Base-by-base conservation (phyloP, 2,329 filamentous ascomycete genomes). In the Colletotrichum liriopes region DNA sequence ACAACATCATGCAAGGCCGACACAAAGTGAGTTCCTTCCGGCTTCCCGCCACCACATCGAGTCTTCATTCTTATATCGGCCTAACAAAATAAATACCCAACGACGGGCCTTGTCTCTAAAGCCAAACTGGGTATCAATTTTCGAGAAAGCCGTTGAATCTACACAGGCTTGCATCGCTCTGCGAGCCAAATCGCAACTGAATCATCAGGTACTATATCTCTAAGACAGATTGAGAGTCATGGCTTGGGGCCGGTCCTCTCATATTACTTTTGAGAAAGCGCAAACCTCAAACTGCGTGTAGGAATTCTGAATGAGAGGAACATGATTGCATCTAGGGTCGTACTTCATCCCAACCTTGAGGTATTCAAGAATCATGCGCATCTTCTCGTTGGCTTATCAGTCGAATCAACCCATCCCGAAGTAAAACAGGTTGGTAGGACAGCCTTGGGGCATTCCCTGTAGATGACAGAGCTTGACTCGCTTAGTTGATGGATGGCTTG, bases 161-260 rank as follows among this genome's bases (percentile, higher is more conserved):
- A 4, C n/a, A 1, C 11, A n/a, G 0, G n/a, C 2, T 26, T 26
- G 3, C 47, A 5, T 26, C 11, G 3, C n/a, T 12, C n/a, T 5
- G 47, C n/a, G 12, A 14, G 47, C n/a, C 16, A 43, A 14, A 11
- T 2, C 3, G 14, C 41, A 18, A 43, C 35, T 43, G 41, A 16
- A 43, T 18, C 41, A 9, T 43, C 14, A 18, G 41, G 3, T 43
- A 6, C 35, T 7, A 2, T 37, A 11, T 43, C 2, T 18, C 12
- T 43, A 43, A 43, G 16, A 18, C 6, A 43, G 2, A 43, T 18
- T 43, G 14, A 43, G 0, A 43, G 41, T 18, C 12, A 43, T 43
- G 14, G 2, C 14, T 43, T 26, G 8, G n/a, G 20, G 12, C 11
- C 47, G n/a, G 26, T 20, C 23, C 2, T 8, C 2, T 26, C n/a